Conservation (phyloP, 202 grass and related monocot species). For the Setaria italica region DNA sequence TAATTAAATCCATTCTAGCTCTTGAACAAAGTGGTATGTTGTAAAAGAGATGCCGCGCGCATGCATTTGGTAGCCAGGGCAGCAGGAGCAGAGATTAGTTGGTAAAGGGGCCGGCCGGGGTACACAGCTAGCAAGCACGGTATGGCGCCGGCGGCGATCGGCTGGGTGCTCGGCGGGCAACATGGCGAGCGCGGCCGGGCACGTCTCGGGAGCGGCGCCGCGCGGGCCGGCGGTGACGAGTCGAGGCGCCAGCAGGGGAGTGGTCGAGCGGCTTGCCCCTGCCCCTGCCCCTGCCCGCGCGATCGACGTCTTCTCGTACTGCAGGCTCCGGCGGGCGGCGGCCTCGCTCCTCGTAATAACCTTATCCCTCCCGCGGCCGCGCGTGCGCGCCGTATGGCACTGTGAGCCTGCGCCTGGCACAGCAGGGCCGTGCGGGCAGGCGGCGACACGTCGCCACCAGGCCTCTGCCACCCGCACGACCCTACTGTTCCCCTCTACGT, state of each 20-base stretch:
- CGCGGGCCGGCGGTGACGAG: not conserved
- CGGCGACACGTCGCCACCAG: slow-evolving; percentile 34
- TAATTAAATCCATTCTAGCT: too few relatives aligned
- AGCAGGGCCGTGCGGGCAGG: not conserved
- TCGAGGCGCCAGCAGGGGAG: too few relatives aligned
- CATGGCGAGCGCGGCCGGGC: not conserved
- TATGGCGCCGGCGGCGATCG: slow-evolving; percentile 42
- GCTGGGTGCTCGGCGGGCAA: not conserved
- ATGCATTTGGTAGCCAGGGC: too few relatives aligned
- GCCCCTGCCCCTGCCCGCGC: too few relatives aligned
- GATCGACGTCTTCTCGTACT: too few relatives aligned
- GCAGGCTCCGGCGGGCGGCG: too few relatives aligned
- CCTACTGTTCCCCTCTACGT: slow-evolving; percentile 41
- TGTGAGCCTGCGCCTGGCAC: slow-evolving; percentile 34
- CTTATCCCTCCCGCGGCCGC: not conserved
- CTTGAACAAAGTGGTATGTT: too few relatives aligned
- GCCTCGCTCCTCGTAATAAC: not conserved
- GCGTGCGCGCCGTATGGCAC: slow-evolving; percentile 21
- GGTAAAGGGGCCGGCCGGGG: too few relatives aligned
- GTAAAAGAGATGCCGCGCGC: too few relatives aligned
- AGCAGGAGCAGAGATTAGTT: too few relatives aligned
- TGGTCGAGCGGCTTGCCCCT: too few relatives aligned
- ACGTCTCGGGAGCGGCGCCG: slow-evolving; percentile 33
- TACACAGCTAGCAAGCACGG: not conserved
- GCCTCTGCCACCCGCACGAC: slow-evolving; percentile 49